Percentiles rank a stretch among this genome's conserved stretches.
These are phyloP conservation scores for Citrullus colocynthis DNA, from an alignment of 306 rosid genomes.

Conservation along the genomic window DNA sequence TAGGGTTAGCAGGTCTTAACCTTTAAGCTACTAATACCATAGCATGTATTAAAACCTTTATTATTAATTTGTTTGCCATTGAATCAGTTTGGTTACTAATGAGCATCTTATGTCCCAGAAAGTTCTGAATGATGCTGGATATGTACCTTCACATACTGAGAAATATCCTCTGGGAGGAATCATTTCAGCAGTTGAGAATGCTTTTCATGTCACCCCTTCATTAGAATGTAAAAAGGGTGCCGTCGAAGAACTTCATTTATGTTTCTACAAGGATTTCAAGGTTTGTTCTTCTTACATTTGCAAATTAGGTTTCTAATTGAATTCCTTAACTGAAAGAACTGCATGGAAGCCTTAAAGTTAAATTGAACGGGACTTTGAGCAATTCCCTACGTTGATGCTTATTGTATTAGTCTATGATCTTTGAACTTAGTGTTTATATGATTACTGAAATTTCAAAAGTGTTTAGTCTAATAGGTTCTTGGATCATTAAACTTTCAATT, in stretches of 20 bases:
- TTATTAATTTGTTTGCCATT: not conserved
- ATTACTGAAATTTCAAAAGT: too few relatives aligned
- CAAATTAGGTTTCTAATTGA: not conserved
- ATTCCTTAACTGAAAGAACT: not conserved
- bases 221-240: conserved; percentile 51
- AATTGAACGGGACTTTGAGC: not conserved
- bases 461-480: too few relatives aligned
- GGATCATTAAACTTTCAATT: too few relatives aligned
- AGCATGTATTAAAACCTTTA: not conserved
- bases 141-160: conserved; percentile 70
- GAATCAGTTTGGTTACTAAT: not conserved
- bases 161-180: conserved; percentile 91
- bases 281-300: conserved; percentile 24
- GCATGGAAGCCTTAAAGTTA: not conserved
- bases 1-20: too few relatives aligned
- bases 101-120: conserved; percentile 25
- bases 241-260: conserved; percentile 57
- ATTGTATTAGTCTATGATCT: not conserved
- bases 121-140: conserved; percentile 73
- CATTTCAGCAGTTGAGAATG: conserved; percentile 80
- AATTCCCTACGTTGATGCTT: not conserved
- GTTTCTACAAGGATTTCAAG: conserved; percentile 87
- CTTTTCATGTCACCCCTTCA: conserved; percentile 62
- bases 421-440: too few relatives aligned
- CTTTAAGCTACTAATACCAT: too few relatives aligned